Evolutionary conservation across 2,329 filamentous ascomycete genomes (phyloP), one percentile per base, ranked within the genome.

Genomic region (Atkinsonella texensis): DNA sequence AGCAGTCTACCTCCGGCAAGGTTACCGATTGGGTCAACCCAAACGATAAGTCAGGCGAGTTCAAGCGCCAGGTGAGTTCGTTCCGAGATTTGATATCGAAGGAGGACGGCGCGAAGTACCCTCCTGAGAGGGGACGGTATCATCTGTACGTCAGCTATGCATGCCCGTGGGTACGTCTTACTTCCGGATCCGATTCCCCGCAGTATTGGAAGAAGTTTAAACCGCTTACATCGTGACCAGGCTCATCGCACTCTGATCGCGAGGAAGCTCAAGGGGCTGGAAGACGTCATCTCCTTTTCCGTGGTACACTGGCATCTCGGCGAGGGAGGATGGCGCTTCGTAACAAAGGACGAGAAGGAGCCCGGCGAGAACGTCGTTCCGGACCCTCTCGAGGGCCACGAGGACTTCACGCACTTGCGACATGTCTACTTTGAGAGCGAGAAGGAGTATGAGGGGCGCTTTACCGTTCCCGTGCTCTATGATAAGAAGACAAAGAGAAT

Each of bases 91-190:
- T 74, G 68, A 86, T 95, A 67, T 88, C 85, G 33, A 79, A 76
- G 56, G 80, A 87, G 59, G 69, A 80, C 1, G 83, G 79, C 42
- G 84, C 87, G 5, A 71, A 83, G 66, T 96, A 89, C 60, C 86
- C 89, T 5, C 79, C 89, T 1, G 91, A 97, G 70, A 88, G 87
- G 70, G 88, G 79, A 50, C 79, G 93, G 52, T 98, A 98, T 67
- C 93, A 98, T 70, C 81, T 98, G 60, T 98, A 91, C 65, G 85
- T 95, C 58, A 91, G 85, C 62, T 95, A 95, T 69, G 90, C 90
- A 7, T 96, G 90, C 68, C 90, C 90, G 4, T 96, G 90, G 90
- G 84, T 74, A 59, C 50, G 69, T 61, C n/a, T 23, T 31, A 23
- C 23, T 20, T 13, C 12, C 17, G 11, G 15, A 12, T 15, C 18